Base-by-base conservation (phyloP, 2,329 filamentous ascomycete species). In the Colletotrichum acutatum region DNA sequence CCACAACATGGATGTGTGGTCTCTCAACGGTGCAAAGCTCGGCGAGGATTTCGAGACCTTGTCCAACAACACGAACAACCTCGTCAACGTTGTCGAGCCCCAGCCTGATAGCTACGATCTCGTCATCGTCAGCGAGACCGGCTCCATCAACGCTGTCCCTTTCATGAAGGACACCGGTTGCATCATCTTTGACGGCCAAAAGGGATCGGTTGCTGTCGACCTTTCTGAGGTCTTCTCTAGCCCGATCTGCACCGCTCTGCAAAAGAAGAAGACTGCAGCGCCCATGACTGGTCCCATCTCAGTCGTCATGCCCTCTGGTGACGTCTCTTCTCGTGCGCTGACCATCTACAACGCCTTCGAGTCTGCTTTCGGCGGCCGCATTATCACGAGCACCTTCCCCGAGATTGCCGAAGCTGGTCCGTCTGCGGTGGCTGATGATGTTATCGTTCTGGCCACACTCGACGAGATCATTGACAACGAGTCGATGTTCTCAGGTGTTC, bases 101-200 rank as follows among this genome's bases (percentile, higher is more conserved):
- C 49, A 76, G 54, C 26, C 22, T n/a, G 66, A 53, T 9, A 65
- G 60, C 2, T 77, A 77, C 58, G 76, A 77, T 22, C 66, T 77
- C 14, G 76, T 76, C 22, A 65, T 77, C 24, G 75, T 76, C 26
- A 76, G 75, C 37, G 76, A 77, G 72, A n/a, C 57, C 32, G 74
- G 65, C 26, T 28, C 46, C 24, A 58, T 60, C n/a, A 68, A 76
- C 28, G 74, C 70, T 24, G 63, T 66, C 28, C 12, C 66, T 16
- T 77, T 68, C 49, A 60, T 75, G 59, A 76, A 76, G 37, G 75
- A 75, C 1, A 73, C 8, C 14, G 63, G 63, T 32, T 66, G 52
- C 52, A 66, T 76, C 12, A 42, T 77, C 32, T 72, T 76, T 24
- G 73, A 76, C 22, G 75, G 75, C 22, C 59, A 75, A 26, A 73